A percentile compares a stretch with the other conserved stretches of the same genome.
Conservation (phyloP, 2,329 filamentous ascomycete genomes). For the Penicillium sp. region DNA sequence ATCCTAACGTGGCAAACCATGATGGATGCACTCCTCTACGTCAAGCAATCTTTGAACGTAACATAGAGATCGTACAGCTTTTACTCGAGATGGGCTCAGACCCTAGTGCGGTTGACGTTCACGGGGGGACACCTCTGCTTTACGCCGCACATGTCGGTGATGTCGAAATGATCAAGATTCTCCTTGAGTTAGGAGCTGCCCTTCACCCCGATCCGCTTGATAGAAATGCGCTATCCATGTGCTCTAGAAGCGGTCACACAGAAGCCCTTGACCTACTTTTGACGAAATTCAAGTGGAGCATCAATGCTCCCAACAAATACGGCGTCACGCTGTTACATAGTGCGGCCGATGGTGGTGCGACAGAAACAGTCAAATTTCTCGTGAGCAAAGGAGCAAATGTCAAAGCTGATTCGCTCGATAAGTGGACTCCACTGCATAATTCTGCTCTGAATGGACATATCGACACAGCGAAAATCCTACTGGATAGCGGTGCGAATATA, state of each 20-base stretch:
- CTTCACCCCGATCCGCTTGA: neutral
- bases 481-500: neutral
- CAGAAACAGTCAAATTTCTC: neutral
- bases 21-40: neutral
- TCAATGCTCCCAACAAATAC: neutral
- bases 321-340: neutral
- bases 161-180: neutral
- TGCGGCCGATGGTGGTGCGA: neutral
- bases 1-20: neutral
- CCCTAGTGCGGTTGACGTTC: neutral
- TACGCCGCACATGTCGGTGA: neutral
- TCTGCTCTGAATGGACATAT: neutral
- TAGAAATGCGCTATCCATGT: neutral
- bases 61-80: neutral
- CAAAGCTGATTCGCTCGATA: neutral
- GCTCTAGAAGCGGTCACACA: neutral
- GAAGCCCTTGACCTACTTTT: neutral
- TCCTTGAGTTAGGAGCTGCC: neutral
- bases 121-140: neutral
- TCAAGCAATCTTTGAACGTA: neutral
- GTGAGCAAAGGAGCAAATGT: neutral
- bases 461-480: neutral
- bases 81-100: neutral
- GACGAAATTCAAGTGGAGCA: neutral
- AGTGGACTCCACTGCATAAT: neutral